Evolutionary conservation across 306 rosid species (phyloP).

Genomic region (Lathyrus aphaca): DNA sequence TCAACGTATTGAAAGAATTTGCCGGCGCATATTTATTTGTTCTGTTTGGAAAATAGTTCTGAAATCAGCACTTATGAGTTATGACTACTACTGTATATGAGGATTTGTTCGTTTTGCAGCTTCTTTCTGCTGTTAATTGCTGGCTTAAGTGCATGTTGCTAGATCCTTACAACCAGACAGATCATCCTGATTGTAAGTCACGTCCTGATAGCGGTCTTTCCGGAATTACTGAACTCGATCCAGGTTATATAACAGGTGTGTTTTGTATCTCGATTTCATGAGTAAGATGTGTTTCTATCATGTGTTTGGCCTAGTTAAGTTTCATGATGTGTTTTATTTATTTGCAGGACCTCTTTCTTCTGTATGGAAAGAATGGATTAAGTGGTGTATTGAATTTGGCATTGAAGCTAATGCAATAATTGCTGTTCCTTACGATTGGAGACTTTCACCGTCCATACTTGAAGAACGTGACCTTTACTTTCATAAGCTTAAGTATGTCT

Average conservation of each 20-base stretch:
- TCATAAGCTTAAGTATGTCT: conserved; percentile 88
- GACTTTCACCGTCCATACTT: conserved; percentile 84
- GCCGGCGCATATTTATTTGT: conserved; percentile 29
- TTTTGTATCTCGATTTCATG: conserved; percentile 6
- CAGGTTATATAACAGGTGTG: conserved; percentile 92
- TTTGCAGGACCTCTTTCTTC: conserved; percentile 91
- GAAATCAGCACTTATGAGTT: neutral
- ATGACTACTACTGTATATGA: neutral
- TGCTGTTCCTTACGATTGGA: conserved; percentile 99
- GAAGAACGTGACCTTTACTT: conserved; percentile 98
- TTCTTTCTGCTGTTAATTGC: conserved; percentile 95
- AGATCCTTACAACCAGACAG: conserved; percentile 93
- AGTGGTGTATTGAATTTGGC: conserved; percentile 98
- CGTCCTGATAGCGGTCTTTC: conserved; percentile 99
- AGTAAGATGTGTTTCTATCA: neutral
- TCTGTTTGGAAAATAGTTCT: neutral
- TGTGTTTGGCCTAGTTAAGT: conserved; percentile 13
- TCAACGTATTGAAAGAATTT: conserved; percentile 13
- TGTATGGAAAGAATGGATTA: conserved; percentile 97
- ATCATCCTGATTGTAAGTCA: conserved; percentile 90
- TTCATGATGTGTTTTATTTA: conserved; percentile 15
- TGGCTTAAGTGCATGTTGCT: conserved; percentile 95
- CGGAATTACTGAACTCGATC: conserved; percentile 96
- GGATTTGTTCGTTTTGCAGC: conserved; percentile 49
- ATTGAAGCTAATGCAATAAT: conserved; percentile 94